Base-by-base conservation (phyloP, 306 rosid species). In the Quercus agrifolia region DNA sequence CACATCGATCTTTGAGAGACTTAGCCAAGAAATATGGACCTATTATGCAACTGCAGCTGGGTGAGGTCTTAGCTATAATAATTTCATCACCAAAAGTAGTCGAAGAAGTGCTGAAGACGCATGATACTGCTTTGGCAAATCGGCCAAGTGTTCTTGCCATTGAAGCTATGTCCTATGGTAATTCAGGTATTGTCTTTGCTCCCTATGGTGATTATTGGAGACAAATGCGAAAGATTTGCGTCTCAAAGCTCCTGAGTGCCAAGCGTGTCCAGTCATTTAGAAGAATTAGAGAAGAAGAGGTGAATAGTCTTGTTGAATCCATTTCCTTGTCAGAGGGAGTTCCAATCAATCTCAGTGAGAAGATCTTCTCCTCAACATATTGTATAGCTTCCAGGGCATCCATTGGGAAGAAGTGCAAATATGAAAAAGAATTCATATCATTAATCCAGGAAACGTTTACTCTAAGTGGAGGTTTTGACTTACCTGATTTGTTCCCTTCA, bases 161-260 rank as follows among this genome's bases (percentile, higher is more conserved):
- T 13, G 70, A 74, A 7, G 4, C 56, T 4, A 0, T 66, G 2
- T 10, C 74, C 5, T 66, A 66, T 20, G 49, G 56, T 13, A 11
- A 23, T 35, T 67, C 30, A 25, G 30, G 71, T 25, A 13, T 82
- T 23, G 5, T n/a, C 44, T 78, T 57, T n/a, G 6, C 76, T n/a
- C 82, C 79, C 41, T 78, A 78, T 5, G 82, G 79, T 10, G 75
- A 77, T 35, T 66, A 63, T 6, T 82, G 79, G 85, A 71, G 64
- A 44, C 63, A 64, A 23, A n/a, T 82, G 27, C 28, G 66, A 18
- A 73, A 54, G 30, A 55, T 73, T 28, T 54, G 63, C 1, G 66
- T 73, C 49, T 19, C 18, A 15, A 57, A 78, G n/a, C 57, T 77
- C 30, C 75, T 73, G 19, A 23, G 44, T 4, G 0, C 56, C 3